phyloP scores from a whole-genome alignment of 1,139 yeast species.

The Hanseniaspora uvarum region DNA sequence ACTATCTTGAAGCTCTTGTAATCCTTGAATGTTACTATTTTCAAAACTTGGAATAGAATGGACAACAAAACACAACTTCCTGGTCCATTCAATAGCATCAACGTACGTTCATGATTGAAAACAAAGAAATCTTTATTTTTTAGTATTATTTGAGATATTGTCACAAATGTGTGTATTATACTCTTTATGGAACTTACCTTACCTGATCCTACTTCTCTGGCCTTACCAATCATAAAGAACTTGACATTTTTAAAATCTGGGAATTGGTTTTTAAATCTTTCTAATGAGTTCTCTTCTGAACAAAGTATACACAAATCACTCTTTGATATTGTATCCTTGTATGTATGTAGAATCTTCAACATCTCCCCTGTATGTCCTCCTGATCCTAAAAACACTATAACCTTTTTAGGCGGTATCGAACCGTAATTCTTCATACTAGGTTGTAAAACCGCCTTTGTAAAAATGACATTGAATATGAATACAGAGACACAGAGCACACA shows the following conservation, averaged over 20 bases:
- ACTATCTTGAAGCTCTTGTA: slow-evolving; percentile 49
- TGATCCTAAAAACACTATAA: slow-evolving; percentile 61
- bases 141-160: slow-evolving; percentile 23
- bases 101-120: slow-evolving; percentile 35
- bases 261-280: slow-evolving; percentile 30
- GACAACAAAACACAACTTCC: slow-evolving; percentile 50
- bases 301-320: slow-evolving; percentile 28
- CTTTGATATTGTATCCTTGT: slow-evolving; percentile 29
- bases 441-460: slow-evolving; percentile 1
- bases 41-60: neutral
- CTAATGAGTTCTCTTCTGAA: slow-evolving; percentile 25
- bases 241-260: slow-evolving; percentile 36
- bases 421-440: neutral
- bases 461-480: neutral
- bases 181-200: slow-evolving; percentile 23
- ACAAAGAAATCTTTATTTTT: slow-evolving; percentile 24
- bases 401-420: slow-evolving; percentile 11
- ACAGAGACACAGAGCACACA: neutral
- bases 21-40: slow-evolving; percentile 23
- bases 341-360: slow-evolving; percentile 50
- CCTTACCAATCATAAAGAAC: slow-evolving; percentile 50
- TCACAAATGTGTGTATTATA: slow-evolving; percentile 25
- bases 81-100: slow-evolving; percentile 78
- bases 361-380: slow-evolving; percentile 98
- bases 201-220: slow-evolving; percentile 46